These are phyloP conservation scores for Sisymbrium altissimum DNA, from an alignment of 345 rosid species.

Conservation along the genomic window DNA sequence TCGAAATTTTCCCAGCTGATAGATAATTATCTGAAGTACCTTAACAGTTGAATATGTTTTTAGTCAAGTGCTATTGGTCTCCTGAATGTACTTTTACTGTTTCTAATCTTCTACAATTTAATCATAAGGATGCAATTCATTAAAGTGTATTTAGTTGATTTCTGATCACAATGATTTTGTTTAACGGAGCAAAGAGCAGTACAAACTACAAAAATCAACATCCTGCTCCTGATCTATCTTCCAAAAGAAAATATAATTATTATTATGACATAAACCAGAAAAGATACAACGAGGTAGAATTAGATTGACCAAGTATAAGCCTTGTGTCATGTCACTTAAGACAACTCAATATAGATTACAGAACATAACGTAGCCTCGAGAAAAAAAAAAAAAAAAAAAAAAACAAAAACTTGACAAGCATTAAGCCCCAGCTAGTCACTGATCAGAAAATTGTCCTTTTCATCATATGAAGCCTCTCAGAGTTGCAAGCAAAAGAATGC, in stretches of 20 bases:
- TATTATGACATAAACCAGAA: background rate
- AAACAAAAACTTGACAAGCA: constrained; percentile 1
- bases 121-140: background rate
- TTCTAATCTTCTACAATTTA: background rate
- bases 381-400: background rate
- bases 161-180: background rate
- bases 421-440: constrained; percentile 1
- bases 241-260: background rate
- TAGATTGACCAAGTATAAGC: background rate
- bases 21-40: too few relatives aligned
- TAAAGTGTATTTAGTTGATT: background rate
- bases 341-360: too few relatives aligned
- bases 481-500: constrained; percentile 7
- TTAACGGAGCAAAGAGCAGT: background rate
- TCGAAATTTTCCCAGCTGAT: background rate
- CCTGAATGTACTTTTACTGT: too few relatives aligned
- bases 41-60: background rate
- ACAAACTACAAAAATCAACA: background rate
- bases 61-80: too few relatives aligned
- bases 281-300: background rate
- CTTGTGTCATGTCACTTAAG: background rate
- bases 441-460: too few relatives aligned
- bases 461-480: constrained; percentile 4
- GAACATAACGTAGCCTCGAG: background rate
- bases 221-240: background rate